Evolutionary conservation across 345 rosid genomes (phyloP), one percentile per base, ranked within the genome.

Genomic region (Aethionema arabicum): DNA sequence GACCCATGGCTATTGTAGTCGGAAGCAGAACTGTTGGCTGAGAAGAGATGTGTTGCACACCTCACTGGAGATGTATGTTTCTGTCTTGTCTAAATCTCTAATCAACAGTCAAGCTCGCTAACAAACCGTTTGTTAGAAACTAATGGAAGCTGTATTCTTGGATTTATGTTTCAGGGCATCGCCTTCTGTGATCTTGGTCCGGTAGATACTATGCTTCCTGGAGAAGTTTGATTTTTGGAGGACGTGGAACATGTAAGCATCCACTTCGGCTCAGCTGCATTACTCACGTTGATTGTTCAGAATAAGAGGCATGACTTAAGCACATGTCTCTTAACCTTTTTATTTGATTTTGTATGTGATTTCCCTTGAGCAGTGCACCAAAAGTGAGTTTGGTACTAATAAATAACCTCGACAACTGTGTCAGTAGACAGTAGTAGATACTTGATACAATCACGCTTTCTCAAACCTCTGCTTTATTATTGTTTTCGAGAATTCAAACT

Each of bases 141-240:
- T 56, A 62, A 56, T 42, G 32, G 56, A 29, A 8, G 44, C 36
- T 51, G 2, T 50, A n/a, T 41, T 60, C 44, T n/a, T 70, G 39
- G 27, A 51, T 70, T 48, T 42, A 16, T 27, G 60, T 76, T 73
- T 63, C 85, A 93, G 99, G 99, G 97, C 56, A 38, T 85, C 30
- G 99, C 88, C 42, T 80, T 9, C 76, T 90, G 99, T 73, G 97
- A 93, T 79, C 84, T 93, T 59, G 76, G 76, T 45, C 95, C 92
- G 0, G 97, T 83, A 72, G 99, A 93, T 75, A 90, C 99, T 5
- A 93, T 90, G 99, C 99, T 93, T 78, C 99, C 99, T 0, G 99
- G 99, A 40, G 99, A 93, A 73, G 87, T 93, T 89, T 93, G 78
- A 79, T 39, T 59, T 60, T 67, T 61, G 58, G 11, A 65, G 32